phyloP scores from a whole-genome alignment of 139 green algal genomes.

The Chlorella sp. region DNA sequence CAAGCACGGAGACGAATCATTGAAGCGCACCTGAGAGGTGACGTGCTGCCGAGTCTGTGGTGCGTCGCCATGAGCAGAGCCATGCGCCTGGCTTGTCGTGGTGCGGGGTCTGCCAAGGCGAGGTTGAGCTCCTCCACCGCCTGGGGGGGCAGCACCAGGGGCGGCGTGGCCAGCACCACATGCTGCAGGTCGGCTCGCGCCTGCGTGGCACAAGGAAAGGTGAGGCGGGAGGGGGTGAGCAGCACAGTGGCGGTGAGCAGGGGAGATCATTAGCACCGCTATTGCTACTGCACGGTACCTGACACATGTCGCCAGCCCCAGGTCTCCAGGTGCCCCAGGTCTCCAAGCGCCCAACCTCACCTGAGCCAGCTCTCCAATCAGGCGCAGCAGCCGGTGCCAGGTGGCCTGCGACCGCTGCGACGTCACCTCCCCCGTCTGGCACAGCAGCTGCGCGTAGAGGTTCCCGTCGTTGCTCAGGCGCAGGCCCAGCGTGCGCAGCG shows the following conservation, averaged over 20 bases:
- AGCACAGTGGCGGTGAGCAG: neutral
- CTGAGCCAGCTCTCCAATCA: neutral
- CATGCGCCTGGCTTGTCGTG: neutral
- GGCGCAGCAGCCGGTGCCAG: neutral
- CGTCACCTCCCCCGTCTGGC: neutral
- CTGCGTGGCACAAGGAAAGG: neutral
- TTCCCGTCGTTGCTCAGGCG: neutral
- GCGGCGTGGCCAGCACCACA: neutral
- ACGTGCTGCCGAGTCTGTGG: neutral
- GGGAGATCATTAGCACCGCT: neutral
- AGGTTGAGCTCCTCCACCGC: neutral
- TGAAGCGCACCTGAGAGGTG: neutral
- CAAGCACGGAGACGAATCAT: too few relatives aligned
- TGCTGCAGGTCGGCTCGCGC: neutral
- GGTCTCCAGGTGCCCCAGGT: neutral
- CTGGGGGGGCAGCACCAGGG: neutral
- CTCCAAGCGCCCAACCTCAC: neutral
- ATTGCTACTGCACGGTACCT: neutral
- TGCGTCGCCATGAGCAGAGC: neutral
- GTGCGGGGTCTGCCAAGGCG: neutral
- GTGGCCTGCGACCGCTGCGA: neutral
- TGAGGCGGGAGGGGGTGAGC: neutral
- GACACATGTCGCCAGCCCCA: neutral
- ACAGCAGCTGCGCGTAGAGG: neutral
- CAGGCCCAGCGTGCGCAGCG: neutral